phyloP scores from a whole-genome alignment of 495 filamentous ascomycete species.

The Coniosporium apollinis region DNA sequence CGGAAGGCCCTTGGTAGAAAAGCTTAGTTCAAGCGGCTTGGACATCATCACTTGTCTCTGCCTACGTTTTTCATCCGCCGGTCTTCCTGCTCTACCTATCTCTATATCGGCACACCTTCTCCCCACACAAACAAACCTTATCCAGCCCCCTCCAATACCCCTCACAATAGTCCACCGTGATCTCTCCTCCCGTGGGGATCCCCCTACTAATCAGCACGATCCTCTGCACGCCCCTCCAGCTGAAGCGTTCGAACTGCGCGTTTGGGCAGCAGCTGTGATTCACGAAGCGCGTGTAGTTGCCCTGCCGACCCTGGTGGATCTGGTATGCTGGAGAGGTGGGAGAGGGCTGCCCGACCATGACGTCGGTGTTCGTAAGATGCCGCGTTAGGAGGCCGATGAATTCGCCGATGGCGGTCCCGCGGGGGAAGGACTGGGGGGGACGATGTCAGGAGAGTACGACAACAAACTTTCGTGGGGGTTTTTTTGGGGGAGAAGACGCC shows the following conservation, averaged over 20 bases:
- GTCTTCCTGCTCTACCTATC: no score
- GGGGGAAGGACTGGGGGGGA: no score
- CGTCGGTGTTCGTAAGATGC: slow-evolving; percentile 19
- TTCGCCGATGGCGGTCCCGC: slow-evolving; percentile 16
- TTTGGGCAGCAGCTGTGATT: slow-evolving; percentile 28
- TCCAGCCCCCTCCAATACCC: slow-evolving; percentile 26
- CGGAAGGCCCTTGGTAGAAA: no score
- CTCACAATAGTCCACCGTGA: slow-evolving; percentile 29
- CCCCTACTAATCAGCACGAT: slow-evolving; percentile 27
- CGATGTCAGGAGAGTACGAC: no score
- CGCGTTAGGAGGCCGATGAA: slow-evolving; percentile 20
- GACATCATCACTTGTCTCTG: no score
- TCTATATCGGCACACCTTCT: slow-evolving; percentile 24
- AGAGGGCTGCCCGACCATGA: slow-evolving; percentile 23
- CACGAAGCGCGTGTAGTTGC: slow-evolving; percentile 30
- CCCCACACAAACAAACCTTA: slow-evolving; percentile 27
- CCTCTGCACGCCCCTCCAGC: slow-evolving; percentile 25
- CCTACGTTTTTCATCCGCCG: no score
- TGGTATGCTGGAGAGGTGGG: slow-evolving; percentile 17
- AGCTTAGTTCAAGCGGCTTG: no score
- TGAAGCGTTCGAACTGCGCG: slow-evolving; percentile 26
- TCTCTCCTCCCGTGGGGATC: slow-evolving; percentile 22
- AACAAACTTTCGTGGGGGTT: no score
- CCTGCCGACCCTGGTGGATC: slow-evolving; percentile 22
- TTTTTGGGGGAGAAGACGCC: no score